Percentiles rank a stretch among this genome's conserved stretches.
Conservation (phyloP, 257 asterid genomes). For the Rehmannia glutinosa region DNA sequence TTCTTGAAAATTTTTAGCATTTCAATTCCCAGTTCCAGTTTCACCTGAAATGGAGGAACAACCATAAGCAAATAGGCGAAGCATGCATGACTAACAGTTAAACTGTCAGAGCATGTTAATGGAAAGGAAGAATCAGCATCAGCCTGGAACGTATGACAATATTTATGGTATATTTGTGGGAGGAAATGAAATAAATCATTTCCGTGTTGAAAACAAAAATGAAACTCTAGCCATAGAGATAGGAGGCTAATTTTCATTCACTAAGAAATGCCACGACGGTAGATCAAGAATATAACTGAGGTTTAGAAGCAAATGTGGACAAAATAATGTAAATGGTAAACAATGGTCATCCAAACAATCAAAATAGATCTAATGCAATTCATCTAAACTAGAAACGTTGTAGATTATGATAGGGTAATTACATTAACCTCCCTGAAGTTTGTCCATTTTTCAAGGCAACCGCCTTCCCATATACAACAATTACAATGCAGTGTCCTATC, state of each 20-base stretch:
- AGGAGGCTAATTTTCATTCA: background rate
- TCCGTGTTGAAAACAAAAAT: background rate
- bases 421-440: background rate
- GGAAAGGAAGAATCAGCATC: background rate
- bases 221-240: background rate
- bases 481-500: too few species aligned
- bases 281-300: background rate
- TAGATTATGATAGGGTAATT: background rate
- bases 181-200: background rate
- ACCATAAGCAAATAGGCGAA: constrained; percentile 8
- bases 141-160: background rate
- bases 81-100: background rate
- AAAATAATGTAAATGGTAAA: background rate
- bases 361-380: background rate
- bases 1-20: constrained; percentile 83
- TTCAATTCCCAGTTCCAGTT: constrained; percentile 84
- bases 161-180: background rate
- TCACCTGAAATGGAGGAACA: constrained; percentile 53
- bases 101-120: background rate
- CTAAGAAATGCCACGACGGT: background rate
- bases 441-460: background rate
- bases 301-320: background rate
- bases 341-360: background rate
- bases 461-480: too few species aligned
- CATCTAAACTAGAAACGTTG: background rate